A percentile compares a stretch with the other conserved stretches of the same genome.
phyloP scores from a whole-genome alignment of 805 yeast genomes.

The Sugiyamaella smithiae region DNA sequence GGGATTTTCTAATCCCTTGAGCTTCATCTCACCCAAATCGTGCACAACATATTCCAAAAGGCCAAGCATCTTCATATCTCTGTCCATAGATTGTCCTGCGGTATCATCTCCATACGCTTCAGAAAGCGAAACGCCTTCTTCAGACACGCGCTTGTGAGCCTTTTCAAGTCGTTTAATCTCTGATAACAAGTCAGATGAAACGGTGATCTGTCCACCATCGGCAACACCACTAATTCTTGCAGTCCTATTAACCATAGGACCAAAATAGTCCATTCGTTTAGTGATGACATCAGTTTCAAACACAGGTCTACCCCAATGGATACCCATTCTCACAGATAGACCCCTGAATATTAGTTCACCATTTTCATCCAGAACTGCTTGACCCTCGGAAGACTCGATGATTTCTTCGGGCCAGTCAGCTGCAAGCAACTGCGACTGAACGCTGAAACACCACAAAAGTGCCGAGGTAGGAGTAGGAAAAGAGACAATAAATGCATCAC shows the following conservation, averaged over 20 bases:
- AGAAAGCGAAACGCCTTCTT: slow-evolving; percentile 30
- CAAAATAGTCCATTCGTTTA: slow-evolving; percentile 96
- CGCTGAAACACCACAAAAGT: slow-evolving; percentile 89
- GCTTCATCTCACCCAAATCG: slow-evolving; percentile 78
- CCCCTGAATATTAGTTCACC: slow-evolving; percentile 74
- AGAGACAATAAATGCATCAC: slow-evolving; percentile 98
- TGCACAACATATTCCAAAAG: slow-evolving; percentile 66
- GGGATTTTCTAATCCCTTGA: slow-evolving; percentile 93
- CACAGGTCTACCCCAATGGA: slow-evolving; percentile 97
- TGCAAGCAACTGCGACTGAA: slow-evolving; percentile 74
- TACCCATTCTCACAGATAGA: slow-evolving; percentile 94
- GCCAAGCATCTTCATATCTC: slow-evolving; percentile 61
- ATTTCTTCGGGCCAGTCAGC: slow-evolving; percentile 98
- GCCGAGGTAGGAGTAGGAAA: slow-evolving; percentile 92
- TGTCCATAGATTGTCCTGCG: slow-evolving; percentile 57
- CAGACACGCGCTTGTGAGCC: slow-evolving; percentile 35
- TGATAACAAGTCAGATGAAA: slow-evolving; percentile 74
- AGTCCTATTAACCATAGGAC: slow-evolving; percentile 97
- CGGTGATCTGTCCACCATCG: slow-evolving; percentile 95
- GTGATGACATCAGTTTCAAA: slow-evolving; percentile 94
- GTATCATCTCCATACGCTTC: slow-evolving; percentile 45
- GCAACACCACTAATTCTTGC: slow-evolving; percentile 92
- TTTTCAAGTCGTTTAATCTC: slow-evolving; percentile 53
- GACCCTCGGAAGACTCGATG: slow-evolving; percentile 77
- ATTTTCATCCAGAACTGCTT: slow-evolving; percentile 64